These are phyloP conservation scores for Auricularia auricula-judae DNA, from an alignment of 768 basidiomycete genomes.

Conservation along the genomic window DNA sequence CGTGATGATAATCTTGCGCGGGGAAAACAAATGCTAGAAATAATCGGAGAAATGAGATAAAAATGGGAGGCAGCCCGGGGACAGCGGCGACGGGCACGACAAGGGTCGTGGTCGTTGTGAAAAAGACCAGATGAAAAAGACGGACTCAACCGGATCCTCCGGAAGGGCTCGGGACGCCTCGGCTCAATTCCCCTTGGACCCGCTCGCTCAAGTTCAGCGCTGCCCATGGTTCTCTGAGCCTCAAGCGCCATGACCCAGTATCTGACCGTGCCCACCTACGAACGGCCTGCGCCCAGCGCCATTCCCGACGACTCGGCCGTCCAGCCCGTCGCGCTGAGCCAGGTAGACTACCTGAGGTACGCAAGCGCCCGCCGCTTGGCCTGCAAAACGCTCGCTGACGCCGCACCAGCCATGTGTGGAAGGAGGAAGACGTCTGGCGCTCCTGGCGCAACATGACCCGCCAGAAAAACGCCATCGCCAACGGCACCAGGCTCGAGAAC, in stretches of 20 bases:
- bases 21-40: too few species aligned
- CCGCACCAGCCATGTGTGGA: constrained; percentile 66
- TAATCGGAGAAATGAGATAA: too few species aligned
- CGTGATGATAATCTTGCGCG: too few species aligned
- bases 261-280: constrained; percentile 53
- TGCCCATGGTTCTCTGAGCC: not conserved
- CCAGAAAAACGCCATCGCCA: constrained; percentile 96
- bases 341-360: constrained; percentile 87
- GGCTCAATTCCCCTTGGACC: too few species aligned
- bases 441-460: constrained; percentile 98
- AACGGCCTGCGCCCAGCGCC: constrained; percentile 27
- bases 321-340: constrained; percentile 76
- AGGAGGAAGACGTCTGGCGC: constrained; percentile 96
- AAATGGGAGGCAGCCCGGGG: too few species aligned
- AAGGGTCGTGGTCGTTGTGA: too few species aligned
- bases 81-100: too few species aligned
- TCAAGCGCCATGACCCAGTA: constrained; percentile 35
- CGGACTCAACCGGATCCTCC: too few species aligned
- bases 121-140: too few species aligned
- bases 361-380: not conserved
- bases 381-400: not conserved
- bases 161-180: too few species aligned
- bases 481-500: constrained; percentile 91
- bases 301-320: constrained; percentile 69
- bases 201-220: too few species aligned